phyloP scores from a whole-genome alignment of 768 basidiomycete genomes.

The Glaciozyma martinii region DNA sequence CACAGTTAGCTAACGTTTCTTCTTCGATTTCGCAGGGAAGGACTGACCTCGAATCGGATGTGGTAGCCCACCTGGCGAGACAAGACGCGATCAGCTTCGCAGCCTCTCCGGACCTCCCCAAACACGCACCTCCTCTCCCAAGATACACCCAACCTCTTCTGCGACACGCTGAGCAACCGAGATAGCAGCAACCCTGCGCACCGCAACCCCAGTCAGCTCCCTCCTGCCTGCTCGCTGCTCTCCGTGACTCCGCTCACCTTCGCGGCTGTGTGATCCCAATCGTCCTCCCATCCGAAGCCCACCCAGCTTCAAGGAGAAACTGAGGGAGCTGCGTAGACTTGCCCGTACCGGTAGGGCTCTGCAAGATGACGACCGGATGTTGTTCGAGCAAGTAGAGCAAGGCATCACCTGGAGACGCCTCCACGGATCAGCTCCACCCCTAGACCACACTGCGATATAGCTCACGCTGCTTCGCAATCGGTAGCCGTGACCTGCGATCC shows the following conservation, averaged over 20 bases:
- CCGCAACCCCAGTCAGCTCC: slow-evolving; percentile 76
- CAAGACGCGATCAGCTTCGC: not conserved
- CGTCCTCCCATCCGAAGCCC: slow-evolving; percentile 71
- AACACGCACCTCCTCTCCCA: slow-evolving; percentile 74
- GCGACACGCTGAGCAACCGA: slow-evolving; percentile 87
- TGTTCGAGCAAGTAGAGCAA: slow-evolving; percentile 76
- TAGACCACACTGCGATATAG: not conserved
- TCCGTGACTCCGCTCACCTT: slow-evolving; percentile 39
- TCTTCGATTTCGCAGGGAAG: too few species aligned
- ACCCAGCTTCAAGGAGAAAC: slow-evolving; percentile 84
- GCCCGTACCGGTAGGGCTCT: slow-evolving; percentile 82
- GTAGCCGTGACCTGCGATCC: slow-evolving; percentile 68
- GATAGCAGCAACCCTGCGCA: slow-evolving; percentile 85
- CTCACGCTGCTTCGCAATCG: slow-evolving; percentile 82
- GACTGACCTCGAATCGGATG: slow-evolving; percentile 68
- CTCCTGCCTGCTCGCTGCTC: slow-evolving; percentile 59
- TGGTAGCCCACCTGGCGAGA: slow-evolving; percentile 78
- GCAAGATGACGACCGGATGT: slow-evolving; percentile 56
- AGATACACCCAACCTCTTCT: slow-evolving; percentile 72
- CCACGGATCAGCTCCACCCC: not conserved
- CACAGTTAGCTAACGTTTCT: too few species aligned
- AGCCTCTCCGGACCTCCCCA: not conserved
- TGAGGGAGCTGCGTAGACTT: slow-evolving; percentile 98
- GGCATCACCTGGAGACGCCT: slow-evolving; percentile 52
- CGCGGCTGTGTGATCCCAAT: slow-evolving; percentile 93